Percentiles rank a stretch among this genome's conserved stretches.
These are phyloP conservation scores for Leishmania amazonensis DNA, from an alignment of 208 protist species.

Conservation along the genomic window DNA sequence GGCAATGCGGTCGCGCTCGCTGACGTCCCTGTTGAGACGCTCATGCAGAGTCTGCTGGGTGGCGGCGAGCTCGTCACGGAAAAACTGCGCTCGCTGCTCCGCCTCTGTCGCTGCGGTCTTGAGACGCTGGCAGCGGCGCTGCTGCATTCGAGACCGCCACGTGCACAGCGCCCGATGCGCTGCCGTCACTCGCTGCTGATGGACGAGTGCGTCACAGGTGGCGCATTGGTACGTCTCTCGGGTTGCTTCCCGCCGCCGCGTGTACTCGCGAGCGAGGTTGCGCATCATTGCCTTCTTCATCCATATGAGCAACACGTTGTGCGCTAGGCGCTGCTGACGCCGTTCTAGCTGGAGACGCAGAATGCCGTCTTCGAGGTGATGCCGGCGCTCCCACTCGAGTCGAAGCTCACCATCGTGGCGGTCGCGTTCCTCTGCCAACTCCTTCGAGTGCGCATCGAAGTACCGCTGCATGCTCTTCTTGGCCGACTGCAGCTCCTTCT, in stretches of 20 bases:
- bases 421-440: conserved; percentile 30
- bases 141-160: conserved; percentile 19
- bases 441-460: conserved; percentile 44
- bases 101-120: conserved; percentile 11
- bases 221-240: conserved; percentile 8
- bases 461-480: conserved; percentile 67
- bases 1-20: conserved; percentile 14
- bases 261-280: conserved; percentile 21
- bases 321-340: conserved; percentile 3
- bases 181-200: not conserved
- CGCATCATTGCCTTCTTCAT: conserved; percentile 34
- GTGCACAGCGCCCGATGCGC: not conserved
- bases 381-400: conserved; percentile 26
- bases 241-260: not conserved
- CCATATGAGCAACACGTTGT: conserved; percentile 22
- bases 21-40: not conserved
- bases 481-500: conserved; percentile 38
- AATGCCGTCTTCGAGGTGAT: conserved; percentile 28
- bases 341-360: not conserved
- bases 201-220: conserved; percentile 13
- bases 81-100: conserved; percentile 28
- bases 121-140: not conserved
- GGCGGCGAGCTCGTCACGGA: conserved; percentile 22
- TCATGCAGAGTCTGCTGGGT: conserved; percentile 22
- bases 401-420: conserved; percentile 19